These are phyloP conservation scores for Biscogniauxia mediterranea DNA, from an alignment of 2,329 filamentous ascomycete genomes.

Conservation along the genomic window DNA sequence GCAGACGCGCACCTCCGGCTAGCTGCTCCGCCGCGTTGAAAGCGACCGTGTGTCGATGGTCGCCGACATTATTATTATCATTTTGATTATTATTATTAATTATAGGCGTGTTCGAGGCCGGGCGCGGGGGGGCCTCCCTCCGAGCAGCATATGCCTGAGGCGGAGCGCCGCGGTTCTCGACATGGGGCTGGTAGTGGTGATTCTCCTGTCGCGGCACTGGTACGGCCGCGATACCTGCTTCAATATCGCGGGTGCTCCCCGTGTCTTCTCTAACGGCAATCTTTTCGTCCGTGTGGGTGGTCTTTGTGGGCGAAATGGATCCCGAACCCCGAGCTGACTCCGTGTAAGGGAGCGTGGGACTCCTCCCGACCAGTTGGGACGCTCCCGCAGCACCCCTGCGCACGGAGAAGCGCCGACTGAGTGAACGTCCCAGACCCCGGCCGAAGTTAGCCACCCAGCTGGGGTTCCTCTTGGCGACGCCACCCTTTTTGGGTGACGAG, in stretches of 20 bases:
- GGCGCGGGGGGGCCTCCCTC: background rate
- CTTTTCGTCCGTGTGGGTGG: background rate
- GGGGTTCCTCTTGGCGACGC: constrained; percentile 10
- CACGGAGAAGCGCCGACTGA: constrained; percentile 27
- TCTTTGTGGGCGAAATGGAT: background rate
- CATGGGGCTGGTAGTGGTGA: background rate
- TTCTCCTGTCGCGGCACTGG: background rate
- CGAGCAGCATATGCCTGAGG: background rate
- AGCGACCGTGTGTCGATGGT: constrained; percentile 13
- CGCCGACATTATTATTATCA: constrained; percentile 3
- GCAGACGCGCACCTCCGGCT: constrained; percentile 27
- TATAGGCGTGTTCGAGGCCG: background rate
- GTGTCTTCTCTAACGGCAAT: background rate
- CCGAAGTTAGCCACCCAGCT: constrained; percentile 22
- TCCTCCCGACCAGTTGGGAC: constrained; percentile 18
- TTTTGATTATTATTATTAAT: background rate
- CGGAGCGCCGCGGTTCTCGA: background rate
- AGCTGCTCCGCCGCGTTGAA: constrained; percentile 28
- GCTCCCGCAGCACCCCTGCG: constrained; percentile 17
- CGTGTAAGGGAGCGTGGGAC: constrained; percentile 31
- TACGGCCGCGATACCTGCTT: background rate
- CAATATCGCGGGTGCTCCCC: background rate
- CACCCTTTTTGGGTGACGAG: constrained; percentile 25
- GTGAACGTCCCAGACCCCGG: constrained; percentile 19
- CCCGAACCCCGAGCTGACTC: constrained; percentile 7